Percentiles rank a stretch among this genome's conserved stretches.
These are phyloP conservation scores for Protomyces pachydermus DNA, from an alignment of 1,139 yeast genomes.

Conservation along the genomic window DNA sequence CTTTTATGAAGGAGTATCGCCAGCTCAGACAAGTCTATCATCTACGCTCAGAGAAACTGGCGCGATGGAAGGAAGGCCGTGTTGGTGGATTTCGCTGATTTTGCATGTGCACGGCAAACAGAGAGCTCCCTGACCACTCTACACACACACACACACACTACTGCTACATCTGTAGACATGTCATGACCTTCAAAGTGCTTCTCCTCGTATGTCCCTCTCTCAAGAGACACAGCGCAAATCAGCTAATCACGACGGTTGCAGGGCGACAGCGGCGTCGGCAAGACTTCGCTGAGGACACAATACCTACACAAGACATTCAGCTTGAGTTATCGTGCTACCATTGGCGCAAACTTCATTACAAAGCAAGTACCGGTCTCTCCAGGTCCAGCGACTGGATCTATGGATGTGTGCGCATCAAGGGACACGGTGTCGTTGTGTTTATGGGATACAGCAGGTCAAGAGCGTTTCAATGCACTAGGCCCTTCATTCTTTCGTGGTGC, in stretches of 20 bases:
- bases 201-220: neutral
- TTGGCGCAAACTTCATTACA: constrained; percentile 26
- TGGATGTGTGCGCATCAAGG: neutral
- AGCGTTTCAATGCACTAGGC: constrained; percentile 55
- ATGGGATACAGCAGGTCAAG: constrained; percentile 69
- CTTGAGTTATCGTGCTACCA: constrained; percentile 19
- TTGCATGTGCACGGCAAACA: neutral
- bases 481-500: constrained; percentile 60
- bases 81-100: constrained; percentile 47
- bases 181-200: neutral
- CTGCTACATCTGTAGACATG: neutral
- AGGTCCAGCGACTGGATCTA: neutral
- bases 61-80: constrained; percentile 62
- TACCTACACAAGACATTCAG: constrained; percentile 15
- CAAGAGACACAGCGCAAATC: too few species aligned
- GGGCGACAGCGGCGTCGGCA: constrained; percentile 25
- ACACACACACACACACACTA: too few species aligned
- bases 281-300: constrained; percentile 16
- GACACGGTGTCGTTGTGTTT: constrained; percentile 47
- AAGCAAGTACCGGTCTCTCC: constrained; percentile 4
- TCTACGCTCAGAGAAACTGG: constrained; percentile 53
- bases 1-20: constrained; percentile 47
- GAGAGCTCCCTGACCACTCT: too few species aligned
- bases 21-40: constrained; percentile 50
- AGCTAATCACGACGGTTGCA: neutral